Evolutionary conservation across 192 early-diverging fungal species (phyloP), one percentile per base, ranked within the genome.

Genomic region (Umbelopsis sp.): DNA sequence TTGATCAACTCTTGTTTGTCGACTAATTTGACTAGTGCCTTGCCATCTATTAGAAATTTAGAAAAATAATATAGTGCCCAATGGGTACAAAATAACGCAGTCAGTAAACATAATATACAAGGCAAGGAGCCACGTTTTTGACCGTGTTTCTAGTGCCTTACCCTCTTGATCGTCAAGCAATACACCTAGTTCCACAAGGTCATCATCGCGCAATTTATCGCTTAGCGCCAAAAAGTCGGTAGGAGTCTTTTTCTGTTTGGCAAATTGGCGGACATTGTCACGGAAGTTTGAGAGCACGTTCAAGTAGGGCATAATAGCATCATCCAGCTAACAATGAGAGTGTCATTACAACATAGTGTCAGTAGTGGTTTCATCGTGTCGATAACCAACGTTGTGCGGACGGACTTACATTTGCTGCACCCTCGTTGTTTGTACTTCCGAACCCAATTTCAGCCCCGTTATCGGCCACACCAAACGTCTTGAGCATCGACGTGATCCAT

Each of bases 131-230:
- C 64, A 66, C 64, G 45, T 66, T 46, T 13, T 25, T 22, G 21
- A 5, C 21, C 21, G 6, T 18, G 18, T 46, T 46, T 46, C 21
- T 67, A 4, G 5, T 18, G 22, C 1, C 68, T 69, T 74, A 78
- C 77, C 77, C 66, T 96, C 97, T 68, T 94, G 92, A 81, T 99
- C 97, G 73, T 97, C 97, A 67, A 99, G 82, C 1, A 90, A 85
- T 13, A 99, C 91, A 25, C 94, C 94, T n/a, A 97, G 80, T 48
- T 93, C 88, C 16, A 94, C 90, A 45, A 98, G 85, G 49, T 94
- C 92, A 20, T 87, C 84, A 80, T 99, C 96, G 58, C 97, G 91
- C 46, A 99, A 67, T 78, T 86, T 88, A 82, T 99, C 97, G 67
- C 91, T 92, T 13, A 96, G 80, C 18, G 78, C 73, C 66, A 99